These are phyloP conservation scores for Mycena kentingensis DNA, from an alignment of 768 basidiomycete species.

Conservation along the genomic window DNA sequence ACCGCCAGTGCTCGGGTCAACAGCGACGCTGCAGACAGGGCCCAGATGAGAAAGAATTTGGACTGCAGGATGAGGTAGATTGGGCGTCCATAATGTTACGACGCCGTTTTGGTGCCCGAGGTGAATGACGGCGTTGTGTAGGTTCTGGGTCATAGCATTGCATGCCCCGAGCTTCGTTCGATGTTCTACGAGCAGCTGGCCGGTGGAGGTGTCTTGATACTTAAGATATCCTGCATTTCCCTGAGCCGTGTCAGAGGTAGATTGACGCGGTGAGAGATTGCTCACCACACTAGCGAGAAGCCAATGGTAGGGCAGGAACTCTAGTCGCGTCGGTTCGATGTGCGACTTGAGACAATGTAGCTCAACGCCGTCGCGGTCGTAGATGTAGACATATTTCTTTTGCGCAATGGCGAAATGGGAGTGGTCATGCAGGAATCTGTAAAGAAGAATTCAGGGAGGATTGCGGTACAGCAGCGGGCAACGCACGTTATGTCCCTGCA, in stretches of 20 bases:
- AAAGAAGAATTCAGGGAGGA: constrained; percentile 2
- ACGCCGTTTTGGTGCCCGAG: constrained; percentile 94
- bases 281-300: constrained; percentile 81
- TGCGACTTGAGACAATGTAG: constrained; percentile 82
- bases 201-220: constrained; percentile 97
- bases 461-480: neutral
- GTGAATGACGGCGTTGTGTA: constrained; percentile 91
- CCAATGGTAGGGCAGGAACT: constrained; percentile 96
- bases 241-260: constrained; percentile 42
- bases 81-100: constrained; percentile 97
- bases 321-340: constrained; percentile 86
- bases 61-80: constrained; percentile 87
- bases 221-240: constrained; percentile 90
- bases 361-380: constrained; percentile 92
- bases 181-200: constrained; percentile 81
- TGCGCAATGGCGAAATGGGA: constrained; percentile 94
- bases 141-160: constrained; percentile 84
- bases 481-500: constrained; percentile 88
- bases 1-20: constrained; percentile 85
- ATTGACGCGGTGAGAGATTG: constrained; percentile 15
- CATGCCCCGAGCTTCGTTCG: constrained; percentile 89
- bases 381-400: constrained; percentile 94
- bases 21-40: constrained; percentile 75
- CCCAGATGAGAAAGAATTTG: constrained; percentile 90
- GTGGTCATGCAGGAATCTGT: constrained; percentile 89